Base-by-base conservation (phyloP, 257 asterid species). In the Solanum megistacrolobum region DNA sequence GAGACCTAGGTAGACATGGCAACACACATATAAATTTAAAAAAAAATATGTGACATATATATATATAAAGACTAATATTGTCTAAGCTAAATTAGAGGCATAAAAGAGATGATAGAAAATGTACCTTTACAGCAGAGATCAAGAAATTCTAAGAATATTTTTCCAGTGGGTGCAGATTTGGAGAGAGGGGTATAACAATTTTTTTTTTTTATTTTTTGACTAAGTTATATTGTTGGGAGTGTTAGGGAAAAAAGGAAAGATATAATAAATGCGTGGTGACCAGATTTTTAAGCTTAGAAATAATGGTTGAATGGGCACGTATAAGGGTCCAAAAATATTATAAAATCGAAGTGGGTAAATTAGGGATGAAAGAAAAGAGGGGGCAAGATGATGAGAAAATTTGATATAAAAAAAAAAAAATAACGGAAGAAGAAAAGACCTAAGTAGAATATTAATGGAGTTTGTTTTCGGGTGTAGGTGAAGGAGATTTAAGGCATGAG, bases 1-100 rank as follows among this genome's bases (percentile, higher is more conserved):
- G 58, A 76, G 88, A 76, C 82, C 71, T 36, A 86, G 82, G 88
- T 69, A 73, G 81, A 75, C 88, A 86, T 86, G 88, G 88, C 88
- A 34, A 76, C 71, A 48, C 66, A 86, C 83, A 86, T 20, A 72
- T 35, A 86, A 46, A 46, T 46, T 46, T 39, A 0, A 86, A 39
- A 86, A 52, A 16, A 21, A 23, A 31, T 52, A 86, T 86, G 84
- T 86, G 14, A 72, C 84, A 85, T 31, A 32, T 86, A 43, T 43
- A 29, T 81, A 39, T 39, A 35, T 35, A 79, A 43, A 79, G 27
- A 43, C 66, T 43, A 27, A 79, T 79, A 79, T 81, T 81, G 85
- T 81, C 68, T 78, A 78, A 13, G 65, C n/a, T 34, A 71, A 71
- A 69, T 43, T 72, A 86, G 14, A 86, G 83, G 14, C 14, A 46